A percentile compares a stretch with the other conserved stretches of the same genome.
Evolutionary conservation across 768 basidiomycete genomes (phyloP).

Genomic region (Tremella yokohamensis): DNA sequence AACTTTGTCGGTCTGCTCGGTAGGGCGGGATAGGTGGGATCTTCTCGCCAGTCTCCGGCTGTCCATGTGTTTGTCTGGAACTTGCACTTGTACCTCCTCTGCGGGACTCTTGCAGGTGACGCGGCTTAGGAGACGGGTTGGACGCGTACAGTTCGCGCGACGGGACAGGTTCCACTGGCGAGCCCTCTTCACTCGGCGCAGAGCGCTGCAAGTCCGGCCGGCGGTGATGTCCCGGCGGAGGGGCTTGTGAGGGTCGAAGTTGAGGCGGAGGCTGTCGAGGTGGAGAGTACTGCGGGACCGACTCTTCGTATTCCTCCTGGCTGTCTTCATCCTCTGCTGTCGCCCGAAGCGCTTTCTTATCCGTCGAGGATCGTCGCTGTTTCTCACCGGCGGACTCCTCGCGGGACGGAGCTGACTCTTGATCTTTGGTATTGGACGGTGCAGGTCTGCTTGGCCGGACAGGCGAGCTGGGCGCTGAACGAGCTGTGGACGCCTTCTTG

Average conservation of each 20-base stretch:
- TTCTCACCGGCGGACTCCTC: not conserved
- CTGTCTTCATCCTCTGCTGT: constrained; percentile 8
- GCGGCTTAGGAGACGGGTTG: constrained; percentile 15
- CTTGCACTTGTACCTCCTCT: not conserved
- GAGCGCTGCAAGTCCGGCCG: not conserved
- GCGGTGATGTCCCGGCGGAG: constrained; percentile 5
- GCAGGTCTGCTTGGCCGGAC: too few species aligned
- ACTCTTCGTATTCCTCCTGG: constrained; percentile 2
- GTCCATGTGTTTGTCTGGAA: too few species aligned
- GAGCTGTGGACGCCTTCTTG: not conserved
- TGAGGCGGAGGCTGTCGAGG: not conserved
- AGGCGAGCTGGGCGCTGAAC: too few species aligned
- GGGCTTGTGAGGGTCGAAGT: constrained; percentile 6
- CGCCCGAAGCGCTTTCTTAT: constrained; percentile 9
- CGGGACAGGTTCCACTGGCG: constrained; percentile 10
- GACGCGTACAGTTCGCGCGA: constrained; percentile 16
- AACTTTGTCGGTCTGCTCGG: too few species aligned
- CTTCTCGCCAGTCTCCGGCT: too few species aligned
- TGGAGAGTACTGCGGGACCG: not conserved
- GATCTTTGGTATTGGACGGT: not conserved
- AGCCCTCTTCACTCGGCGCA: constrained; percentile 2
- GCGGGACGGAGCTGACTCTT: not conserved
- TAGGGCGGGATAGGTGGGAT: too few species aligned
- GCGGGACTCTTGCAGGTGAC: constrained; percentile 3
- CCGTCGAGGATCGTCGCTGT: not conserved